Evolutionary conservation across 1,284 basidiomycete species (phyloP), one percentile per base, ranked within the genome.

Genomic region (Porodaedalea pini): DNA sequence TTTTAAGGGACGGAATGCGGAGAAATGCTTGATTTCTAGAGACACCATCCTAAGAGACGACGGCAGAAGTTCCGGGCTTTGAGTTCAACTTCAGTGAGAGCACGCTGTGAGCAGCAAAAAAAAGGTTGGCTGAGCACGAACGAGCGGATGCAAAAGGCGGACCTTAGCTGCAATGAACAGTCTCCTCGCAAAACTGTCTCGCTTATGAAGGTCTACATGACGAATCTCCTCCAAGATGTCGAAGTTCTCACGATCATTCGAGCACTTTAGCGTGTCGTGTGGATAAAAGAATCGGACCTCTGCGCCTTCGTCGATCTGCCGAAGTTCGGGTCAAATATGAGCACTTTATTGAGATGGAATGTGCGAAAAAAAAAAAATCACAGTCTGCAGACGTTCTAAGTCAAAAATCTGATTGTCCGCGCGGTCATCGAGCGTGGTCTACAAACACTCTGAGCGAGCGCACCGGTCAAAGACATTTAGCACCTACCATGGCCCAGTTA

Each of bases 321-420:
- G 3, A 15, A n/a, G 29, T 47, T 7, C 27, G 45, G 29, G 45
- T 21, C 17, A 44, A 13, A 44, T 32, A 44, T 21, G 7, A 44
- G 4, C 21, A 17, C 50, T n/a, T n/a, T n/a, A n/a, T n/a, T 21
- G 23, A 23, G 3, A 31, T 13, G 29, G 10, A n/a, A 10, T 15
- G 17, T 17, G 32, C 19, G 17, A 34, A 8, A 25, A 31, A 4
- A 1, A 3, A 8, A 15, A 10, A 23, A 15, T 40, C 5, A 54
- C 51, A 7, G 51, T 54, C 21, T 54, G 51, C 7, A 54, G 41
- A 44, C 41, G 51, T 6, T 27, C 34, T 21, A 40, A 41, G 34
- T 54, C 51, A 31, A 44, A 54, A 41, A 44, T 31, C 17, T 54
- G 51, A 27, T 45, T 40, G 8, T 54, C 51, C 7, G 8, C 32